Evolutionary conservation across 1,284 basidiomycete genomes (phyloP).

Genomic region (Microbotryum silenes-acaulis): DNA sequence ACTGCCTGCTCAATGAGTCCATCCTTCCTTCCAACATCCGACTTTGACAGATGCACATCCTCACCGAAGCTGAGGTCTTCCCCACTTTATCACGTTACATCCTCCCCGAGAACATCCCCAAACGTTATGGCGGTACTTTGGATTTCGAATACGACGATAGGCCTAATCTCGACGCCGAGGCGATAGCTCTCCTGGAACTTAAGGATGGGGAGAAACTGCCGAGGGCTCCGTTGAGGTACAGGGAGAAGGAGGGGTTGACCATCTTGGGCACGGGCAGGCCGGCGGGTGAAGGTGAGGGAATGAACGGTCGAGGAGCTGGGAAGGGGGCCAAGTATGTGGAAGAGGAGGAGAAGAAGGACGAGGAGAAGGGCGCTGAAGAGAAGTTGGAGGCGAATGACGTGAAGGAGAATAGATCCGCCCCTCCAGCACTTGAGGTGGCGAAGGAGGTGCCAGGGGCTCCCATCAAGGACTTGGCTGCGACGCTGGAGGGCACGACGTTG

Average conservation of each 20-base stretch:
- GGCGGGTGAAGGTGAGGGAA: background rate
- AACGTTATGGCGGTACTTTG: conserved; percentile 50
- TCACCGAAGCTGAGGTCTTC: conserved; percentile 18
- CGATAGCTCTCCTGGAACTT: conserved; percentile 12
- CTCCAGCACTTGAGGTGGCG: background rate
- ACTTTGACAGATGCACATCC: too few relatives aligned
- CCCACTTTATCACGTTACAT: conserved; percentile 43
- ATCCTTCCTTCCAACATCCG: too few relatives aligned
- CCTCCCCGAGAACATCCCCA: conserved; percentile 53
- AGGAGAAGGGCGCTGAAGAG: too few relatives aligned
- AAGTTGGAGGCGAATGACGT: background rate
- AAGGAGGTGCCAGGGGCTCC: conserved; percentile 15
- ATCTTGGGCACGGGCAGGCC: background rate
- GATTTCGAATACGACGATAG: conserved; percentile 25
- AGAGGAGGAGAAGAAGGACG: too few relatives aligned
- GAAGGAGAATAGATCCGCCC: too few relatives aligned
- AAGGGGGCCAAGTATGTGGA: too few relatives aligned
- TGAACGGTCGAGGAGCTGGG: too few relatives aligned
- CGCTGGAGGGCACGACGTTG: conserved; percentile 17
- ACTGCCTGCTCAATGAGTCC: too few relatives aligned
- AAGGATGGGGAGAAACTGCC: background rate
- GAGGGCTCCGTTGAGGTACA: conserved; percentile 24
- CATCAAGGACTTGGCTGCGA: conserved; percentile 19
- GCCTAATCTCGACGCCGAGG: conserved; percentile 20
- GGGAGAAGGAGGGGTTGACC: conserved; percentile 3